Base-by-base conservation (phyloP, 176 grass and related monocot species). In the Olyra latifolia region DNA sequence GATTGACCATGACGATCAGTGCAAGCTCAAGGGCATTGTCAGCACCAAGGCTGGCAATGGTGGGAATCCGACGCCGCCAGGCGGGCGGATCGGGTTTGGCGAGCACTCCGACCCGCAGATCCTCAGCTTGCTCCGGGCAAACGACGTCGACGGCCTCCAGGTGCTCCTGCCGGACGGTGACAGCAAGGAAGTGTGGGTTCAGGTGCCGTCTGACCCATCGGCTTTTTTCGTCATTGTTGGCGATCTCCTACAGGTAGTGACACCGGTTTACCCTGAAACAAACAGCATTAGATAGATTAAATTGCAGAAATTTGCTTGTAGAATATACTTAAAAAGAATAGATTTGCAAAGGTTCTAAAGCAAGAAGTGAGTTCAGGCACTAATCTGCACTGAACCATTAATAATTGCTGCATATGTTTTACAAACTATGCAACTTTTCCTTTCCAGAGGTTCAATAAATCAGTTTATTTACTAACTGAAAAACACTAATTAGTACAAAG, bases 51-150 rank as follows among this genome's bases (percentile, higher is more conserved):
- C 70, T 55, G 16, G 62, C 35, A 80, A 64, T 44, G 64, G 64
- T 24, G 71, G 52, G 71, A 81, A 71, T 29, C 71, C 40, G 0
- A 9, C 67, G 0, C 52, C 48, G 2, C 28, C 32, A 30, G 78
- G 78, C 43, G 83, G 49, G 8, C 59, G 88, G 63, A 83, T 99
- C 8, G 96, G 96, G 20, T 99, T 99, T 19, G 96, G 96, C 8
- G 96, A 99, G 82, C 96, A 99, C 66, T 93, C 96, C 1, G 96
- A 99, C 76, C 96, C 90, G 2, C 96, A 99, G 76, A 86, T 99
- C 29, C 80, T 99, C 27, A 99, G 93, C 47, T 80, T 99, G 45
- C 90, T 99, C 75, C 84, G 93, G 65, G 92, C 96, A 15, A 99
- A 99, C 69, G 87, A 93, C 8, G 90, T 93, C 8, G 85, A 93